Evolutionary conservation across 2,329 filamentous ascomycete species (phyloP).

Genomic region (Colletotrichum acutatum): DNA sequence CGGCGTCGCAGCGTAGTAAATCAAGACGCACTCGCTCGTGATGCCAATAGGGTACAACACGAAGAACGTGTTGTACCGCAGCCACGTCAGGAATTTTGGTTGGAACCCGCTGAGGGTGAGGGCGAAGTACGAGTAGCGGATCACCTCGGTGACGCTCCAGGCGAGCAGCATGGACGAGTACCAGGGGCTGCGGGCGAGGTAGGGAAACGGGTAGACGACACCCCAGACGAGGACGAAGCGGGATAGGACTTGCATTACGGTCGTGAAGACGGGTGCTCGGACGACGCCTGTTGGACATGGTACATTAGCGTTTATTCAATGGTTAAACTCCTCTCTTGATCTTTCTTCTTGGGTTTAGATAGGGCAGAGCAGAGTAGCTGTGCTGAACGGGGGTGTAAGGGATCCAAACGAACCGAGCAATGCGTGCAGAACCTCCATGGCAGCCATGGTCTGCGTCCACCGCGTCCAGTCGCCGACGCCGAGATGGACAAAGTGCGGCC

Average conservation of each 20-base stretch:
- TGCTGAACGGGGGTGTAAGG: neutral
- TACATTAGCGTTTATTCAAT: neutral
- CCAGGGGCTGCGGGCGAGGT: conserved; percentile 67
- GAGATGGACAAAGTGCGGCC: conserved; percentile 68
- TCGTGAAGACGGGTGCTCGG: conserved; percentile 85
- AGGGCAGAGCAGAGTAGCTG: neutral
- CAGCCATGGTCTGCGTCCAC: conserved; percentile 85
- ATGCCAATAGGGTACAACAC: conserved; percentile 94
- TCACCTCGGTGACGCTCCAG: conserved; percentile 91
- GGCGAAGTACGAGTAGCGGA: conserved; percentile 93
- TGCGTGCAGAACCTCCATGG: conserved; percentile 86
- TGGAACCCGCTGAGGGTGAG: conserved; percentile 73
- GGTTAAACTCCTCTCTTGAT: no score
- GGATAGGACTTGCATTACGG: conserved; percentile 87
- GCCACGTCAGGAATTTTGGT: conserved; percentile 77
- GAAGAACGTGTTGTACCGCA: conserved; percentile 93
- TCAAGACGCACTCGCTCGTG: conserved; percentile 83
- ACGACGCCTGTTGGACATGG: conserved; percentile 74
- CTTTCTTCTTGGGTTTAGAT: neutral
- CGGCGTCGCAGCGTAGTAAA: conserved; percentile 76
- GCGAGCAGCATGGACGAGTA: conserved; percentile 86
- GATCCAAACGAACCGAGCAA: conserved; percentile 68
- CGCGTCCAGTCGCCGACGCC: conserved; percentile 75
- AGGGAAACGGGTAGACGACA: conserved; percentile 79
- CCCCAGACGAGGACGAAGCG: conserved; percentile 92